Base-by-base conservation (phyloP, 2,329 filamentous ascomycete genomes). In the Nemania diffusa region DNA sequence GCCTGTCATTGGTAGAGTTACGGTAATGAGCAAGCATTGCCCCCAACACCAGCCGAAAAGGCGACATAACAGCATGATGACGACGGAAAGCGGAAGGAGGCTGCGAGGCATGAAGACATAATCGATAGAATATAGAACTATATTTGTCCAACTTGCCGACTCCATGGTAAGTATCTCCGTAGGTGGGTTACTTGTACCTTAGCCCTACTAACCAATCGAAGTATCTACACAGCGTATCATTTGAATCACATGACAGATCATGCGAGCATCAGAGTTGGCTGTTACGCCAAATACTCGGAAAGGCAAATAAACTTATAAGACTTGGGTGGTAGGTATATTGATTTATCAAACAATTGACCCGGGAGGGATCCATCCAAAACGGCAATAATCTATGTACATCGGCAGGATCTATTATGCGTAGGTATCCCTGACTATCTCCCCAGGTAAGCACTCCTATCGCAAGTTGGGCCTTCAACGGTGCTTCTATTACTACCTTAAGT, bases 181-280 rank as follows among this genome's bases (percentile, higher is more conserved):
- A 26, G 46, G n/a, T 50, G 26, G 46, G 46, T 27, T 27, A 17
- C 24, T 50, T 27, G 46, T 27, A 15, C n/a, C 46, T 27, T 15
- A 26, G 17, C 8, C 26, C 37, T 20, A 22, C 42, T 48, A 32
- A 32, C 29, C 29, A n/a, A n/a, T n/a, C n/a, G n/a, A n/a, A n/a
- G n/a, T n/a, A n/a, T n/a, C n/a, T n/a, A n/a, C n/a, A n/a, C n/a
- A 57, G 34, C 51, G 42, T 62, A 32, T 34, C 57, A 46, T 53
- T 34, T 22, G 6, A 58, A 66, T 66, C 59, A 62, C 64, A 66
- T 63, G 64, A 63, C 24, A 40, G 24, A 40, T 63, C 59, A 55
- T 55, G 59, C 48, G 29, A 37, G 60, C 34, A 50, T 17, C 42
- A 34, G 11, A 22, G 17, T 17, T 24, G 46, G 58, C 26, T 50